Evolutionary conservation across 2,329 filamentous ascomycete genomes (phyloP), one percentile per base, ranked within the genome.

Genomic region (Apiospora kogelbergensis): DNA sequence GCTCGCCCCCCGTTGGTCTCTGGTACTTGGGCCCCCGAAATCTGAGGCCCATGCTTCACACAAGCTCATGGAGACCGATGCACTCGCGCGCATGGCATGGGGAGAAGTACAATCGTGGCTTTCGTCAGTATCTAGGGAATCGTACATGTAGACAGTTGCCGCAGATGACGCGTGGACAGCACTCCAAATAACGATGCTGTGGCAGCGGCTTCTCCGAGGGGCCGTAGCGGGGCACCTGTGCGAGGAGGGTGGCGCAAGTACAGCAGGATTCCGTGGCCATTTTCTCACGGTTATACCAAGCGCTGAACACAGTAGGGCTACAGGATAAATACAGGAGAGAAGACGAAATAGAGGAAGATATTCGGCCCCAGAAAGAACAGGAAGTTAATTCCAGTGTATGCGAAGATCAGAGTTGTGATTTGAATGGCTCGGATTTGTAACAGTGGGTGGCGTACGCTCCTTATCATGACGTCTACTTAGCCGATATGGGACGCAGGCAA

Each of bases 81-180:
- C n/a, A n/a, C 11, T 60, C 15, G 9, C 17, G 1, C 26, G 13
- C 26, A 20, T n/a, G 17, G 13, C 26, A 20, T n/a, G 17, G 30
- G 2, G 10, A 13, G 33, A 33, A 33, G 33, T 33, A 33, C 33
- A 11, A n/a, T 5, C 11, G 15, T 48, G 9, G 17, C 17, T n/a
- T 7, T 13, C n/a, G n/a, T 37, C 53, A 22, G 30, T 26, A n/a
- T n/a, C 10, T n/a, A 37, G 30, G 33, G n/a, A 22, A n/a, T 26
- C 85, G 64, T 78, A 89, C 90, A 77, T 87, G 81, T 74, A 93
- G 87, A 80, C 93, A 95, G 70, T 83, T 83, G 20, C 89, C 88
- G 80, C 93, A 96, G 75, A 95, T 92, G 46, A 89, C 83, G 67
- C 93, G 86, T 60, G 82, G 83, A 78, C 93, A 95, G 78, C 93